Evolutionary conservation across 768 basidiomycete genomes (phyloP).

Genomic region (Kwoniella europaea): DNA sequence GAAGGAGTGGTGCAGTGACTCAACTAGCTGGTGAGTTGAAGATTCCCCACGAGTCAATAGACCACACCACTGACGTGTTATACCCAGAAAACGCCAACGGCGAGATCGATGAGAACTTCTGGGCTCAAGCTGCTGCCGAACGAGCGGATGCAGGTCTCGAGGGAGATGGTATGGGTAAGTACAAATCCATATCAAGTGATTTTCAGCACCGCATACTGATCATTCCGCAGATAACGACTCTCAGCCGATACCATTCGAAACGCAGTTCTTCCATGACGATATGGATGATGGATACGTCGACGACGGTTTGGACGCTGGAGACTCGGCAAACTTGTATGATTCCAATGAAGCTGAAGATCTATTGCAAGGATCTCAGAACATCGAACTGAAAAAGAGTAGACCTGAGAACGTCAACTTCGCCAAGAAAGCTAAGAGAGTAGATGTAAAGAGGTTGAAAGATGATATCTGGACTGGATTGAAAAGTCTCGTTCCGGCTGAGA

Average conservation of each 20-base stretch:
- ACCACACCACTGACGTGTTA: background rate
- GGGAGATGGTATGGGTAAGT: conserved; percentile 64
- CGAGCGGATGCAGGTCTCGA: conserved; percentile 67
- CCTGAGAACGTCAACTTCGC: conserved; percentile 93
- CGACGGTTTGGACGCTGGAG: conserved; percentile 60
- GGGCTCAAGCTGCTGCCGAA: conserved; percentile 92
- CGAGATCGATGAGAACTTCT: conserved; percentile 94
- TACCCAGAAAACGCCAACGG: conserved; percentile 67
- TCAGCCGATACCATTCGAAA: conserved; percentile 76
- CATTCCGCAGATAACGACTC: conserved; percentile 22
- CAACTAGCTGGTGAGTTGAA: conserved; percentile 59
- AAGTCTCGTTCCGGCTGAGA: conserved; percentile 65
- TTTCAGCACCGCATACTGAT: background rate
- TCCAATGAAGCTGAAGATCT: conserved; percentile 94
- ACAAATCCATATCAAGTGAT: background rate
- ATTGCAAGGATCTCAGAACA: conserved; percentile 74
- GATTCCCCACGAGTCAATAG: background rate
- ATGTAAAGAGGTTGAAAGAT: conserved; percentile 94
- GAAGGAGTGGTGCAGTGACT: conserved; percentile 65
- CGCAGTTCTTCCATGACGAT: conserved; percentile 92
- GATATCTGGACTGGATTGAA: conserved; percentile 95
- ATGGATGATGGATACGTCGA: conserved; percentile 73
- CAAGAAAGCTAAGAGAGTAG: conserved; percentile 92
- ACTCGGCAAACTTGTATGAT: conserved; percentile 29
- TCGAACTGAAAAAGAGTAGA: conserved; percentile 74